Conservation (phyloP, 2,329 filamentous ascomycete genomes). For the Endocalyx cinctus region DNA sequence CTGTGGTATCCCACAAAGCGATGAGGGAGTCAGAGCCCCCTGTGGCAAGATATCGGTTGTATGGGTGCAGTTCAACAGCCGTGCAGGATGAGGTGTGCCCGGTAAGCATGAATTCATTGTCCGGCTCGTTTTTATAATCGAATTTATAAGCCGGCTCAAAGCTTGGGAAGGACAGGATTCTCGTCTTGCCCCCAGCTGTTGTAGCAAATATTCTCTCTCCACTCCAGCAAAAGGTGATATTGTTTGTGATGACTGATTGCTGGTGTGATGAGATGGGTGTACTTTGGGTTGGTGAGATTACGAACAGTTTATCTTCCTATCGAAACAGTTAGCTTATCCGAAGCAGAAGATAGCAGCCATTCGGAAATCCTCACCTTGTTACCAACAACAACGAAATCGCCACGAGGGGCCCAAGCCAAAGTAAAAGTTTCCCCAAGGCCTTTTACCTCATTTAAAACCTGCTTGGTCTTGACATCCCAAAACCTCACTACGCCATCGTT, state of each 20-base stretch:
- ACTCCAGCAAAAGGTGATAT: slow-evolving; percentile 69
- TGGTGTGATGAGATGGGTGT: slow-evolving; percentile 54
- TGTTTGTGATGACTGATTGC: slow-evolving; percentile 63
- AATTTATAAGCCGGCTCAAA: slow-evolving; percentile 52
- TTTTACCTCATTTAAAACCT: slow-evolving; percentile 64
- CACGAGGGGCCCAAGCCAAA: slow-evolving; percentile 70
- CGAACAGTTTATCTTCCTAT: slow-evolving; percentile 57
- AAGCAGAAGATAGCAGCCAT: too few relatives aligned
- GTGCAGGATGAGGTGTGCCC: slow-evolving; percentile 72
- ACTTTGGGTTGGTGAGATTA: slow-evolving; percentile 56
- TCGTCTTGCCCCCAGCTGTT: slow-evolving; percentile 65
- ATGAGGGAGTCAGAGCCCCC: slow-evolving; percentile 73
- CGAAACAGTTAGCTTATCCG: neutral
- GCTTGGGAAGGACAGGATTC: slow-evolving; percentile 64
- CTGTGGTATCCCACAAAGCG: slow-evolving; percentile 70
- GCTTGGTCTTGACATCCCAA: slow-evolving; percentile 74
- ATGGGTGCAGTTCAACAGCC: slow-evolving; percentile 64
- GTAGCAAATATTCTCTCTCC: slow-evolving; percentile 67
- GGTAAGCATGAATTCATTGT: slow-evolving; percentile 56
- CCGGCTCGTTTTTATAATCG: slow-evolving; percentile 38
- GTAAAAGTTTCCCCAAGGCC: slow-evolving; percentile 64
- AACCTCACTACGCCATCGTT: slow-evolving; percentile 71
- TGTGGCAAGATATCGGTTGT: slow-evolving; percentile 66
- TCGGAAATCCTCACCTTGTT: slow-evolving; percentile 58
- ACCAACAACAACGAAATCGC: slow-evolving; percentile 64